Evolutionary conservation across 257 asterid genomes (phyloP), one percentile per base, ranked within the genome.

Genomic region (Primulina tabacum): DNA sequence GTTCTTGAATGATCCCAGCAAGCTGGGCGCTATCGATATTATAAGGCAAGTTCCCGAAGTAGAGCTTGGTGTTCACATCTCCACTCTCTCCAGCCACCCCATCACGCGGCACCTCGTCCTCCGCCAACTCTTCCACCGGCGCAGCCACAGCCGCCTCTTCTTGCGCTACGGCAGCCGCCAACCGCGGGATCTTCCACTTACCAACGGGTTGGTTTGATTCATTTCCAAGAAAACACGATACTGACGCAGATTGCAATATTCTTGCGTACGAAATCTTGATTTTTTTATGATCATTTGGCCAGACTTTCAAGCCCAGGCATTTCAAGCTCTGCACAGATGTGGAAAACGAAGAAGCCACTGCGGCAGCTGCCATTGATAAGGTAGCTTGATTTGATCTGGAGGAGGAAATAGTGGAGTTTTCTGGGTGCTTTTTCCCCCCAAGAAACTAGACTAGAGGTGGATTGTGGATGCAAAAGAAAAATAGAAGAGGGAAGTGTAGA

Each of bases 31-130:
- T 90, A 59, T 93, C 97, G 71, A 92, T 89, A 67, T 63, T 77
- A 64, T 93, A 93, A 1, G 98, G 97, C 89, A 93, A 89, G 64
- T 90, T 93, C 55, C 98, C 97, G 66, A 93, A 82, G 73, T 93
- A 93, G 69, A 90, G 89, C 92, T 90, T 93, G 16, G 96, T 87
- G 70, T 77, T 88, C 7, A 38, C 81, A 11, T 64, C 62, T 37
- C 71, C 57, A 70, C 56, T 63, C 73, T 74, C 80, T 17, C 11
- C 63, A 1, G 20, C 77, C 50, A 37, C 81, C 26, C 12, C 83
- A 7, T 64, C 85, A 33, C 58, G 32, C 10, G 69, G 14, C 52
- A 26, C 76, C 64, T 4, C 82, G 71, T 29, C 71, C 57, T 1
- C 82, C 38, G 1, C 78, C 69, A 16, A 32, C 6, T 8, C 83